Evolutionary conservation across 495 filamentous ascomycete species (phyloP).

Genomic region (Penicillium ucsense): DNA sequence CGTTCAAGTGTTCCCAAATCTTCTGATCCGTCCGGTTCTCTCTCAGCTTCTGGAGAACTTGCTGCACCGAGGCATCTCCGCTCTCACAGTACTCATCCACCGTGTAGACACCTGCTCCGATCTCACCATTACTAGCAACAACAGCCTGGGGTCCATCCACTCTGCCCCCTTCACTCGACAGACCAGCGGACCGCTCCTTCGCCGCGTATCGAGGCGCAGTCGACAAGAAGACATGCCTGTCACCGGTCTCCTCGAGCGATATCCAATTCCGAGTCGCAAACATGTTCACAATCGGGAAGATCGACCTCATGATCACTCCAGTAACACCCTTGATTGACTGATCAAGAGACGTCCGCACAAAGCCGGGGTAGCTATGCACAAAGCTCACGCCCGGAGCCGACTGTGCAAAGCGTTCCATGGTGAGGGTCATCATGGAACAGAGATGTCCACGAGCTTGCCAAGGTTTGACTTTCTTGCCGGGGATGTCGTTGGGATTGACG

Average conservation of each 20-base stretch:
- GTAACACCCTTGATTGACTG: neutral
- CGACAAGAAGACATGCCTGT: neutral
- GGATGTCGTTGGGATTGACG: slow-evolving; percentile 38
- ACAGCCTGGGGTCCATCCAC: neutral
- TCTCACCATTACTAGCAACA: neutral
- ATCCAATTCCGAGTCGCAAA: neutral
- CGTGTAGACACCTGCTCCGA: neutral
- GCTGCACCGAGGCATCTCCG: neutral
- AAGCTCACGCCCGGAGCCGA: slow-evolving; percentile 20
- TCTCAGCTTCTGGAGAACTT: neutral
- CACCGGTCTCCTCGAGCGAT: neutral
- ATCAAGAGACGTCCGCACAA: slow-evolving; percentile 20
- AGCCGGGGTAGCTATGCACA: slow-evolving; percentile 30
- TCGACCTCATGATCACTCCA: neutral
- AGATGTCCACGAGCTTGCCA: slow-evolving; percentile 3
- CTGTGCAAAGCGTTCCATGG: slow-evolving; percentile 18
- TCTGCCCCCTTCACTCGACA: too few relatives aligned
- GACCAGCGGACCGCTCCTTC: neutral
- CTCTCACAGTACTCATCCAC: neutral
- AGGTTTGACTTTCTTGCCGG: slow-evolving; percentile 12
- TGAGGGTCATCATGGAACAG: slow-evolving; percentile 10
- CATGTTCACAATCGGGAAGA: neutral
- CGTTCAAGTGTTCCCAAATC: neutral
- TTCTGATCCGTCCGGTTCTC: neutral
- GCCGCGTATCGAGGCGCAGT: neutral